Conservation (phyloP, 495 filamentous ascomycete genomes). For the Annulohypoxylon bovei region DNA sequence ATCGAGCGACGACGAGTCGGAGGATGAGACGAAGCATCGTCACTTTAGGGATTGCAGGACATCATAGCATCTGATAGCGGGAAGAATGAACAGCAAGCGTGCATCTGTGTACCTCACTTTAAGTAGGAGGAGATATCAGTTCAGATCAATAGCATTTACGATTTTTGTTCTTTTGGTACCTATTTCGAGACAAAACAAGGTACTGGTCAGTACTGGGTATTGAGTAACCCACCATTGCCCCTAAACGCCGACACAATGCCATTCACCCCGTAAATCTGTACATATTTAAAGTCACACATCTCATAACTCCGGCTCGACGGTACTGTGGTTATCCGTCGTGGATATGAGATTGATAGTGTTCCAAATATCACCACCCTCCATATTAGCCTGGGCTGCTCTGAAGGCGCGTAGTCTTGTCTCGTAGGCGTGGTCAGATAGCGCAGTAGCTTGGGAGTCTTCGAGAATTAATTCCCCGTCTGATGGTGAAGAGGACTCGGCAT, state of each 20-base stretch:
- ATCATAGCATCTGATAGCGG: conserved; percentile 17
- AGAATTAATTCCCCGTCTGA: conserved; percentile 21
- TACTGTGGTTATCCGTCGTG: conserved; percentile 52
- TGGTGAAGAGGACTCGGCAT: background rate
- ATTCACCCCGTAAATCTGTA: background rate
- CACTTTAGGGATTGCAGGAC: background rate
- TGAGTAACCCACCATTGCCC: background rate
- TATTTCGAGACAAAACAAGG: conserved; percentile 5
- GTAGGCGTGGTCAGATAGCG: conserved; percentile 43
- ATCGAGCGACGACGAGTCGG: background rate
- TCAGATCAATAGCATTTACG: conserved; percentile 3
- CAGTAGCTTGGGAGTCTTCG: conserved; percentile 44
- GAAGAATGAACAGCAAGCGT: conserved; percentile 6
- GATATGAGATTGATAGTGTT: conserved; percentile 47
- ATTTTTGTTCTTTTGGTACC: background rate
- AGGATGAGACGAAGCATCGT: background rate
- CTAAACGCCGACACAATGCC: conserved; percentile 13
- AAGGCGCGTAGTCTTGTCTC: conserved; percentile 48
- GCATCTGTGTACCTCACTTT: conserved; percentile 7
- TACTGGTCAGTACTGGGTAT: background rate
- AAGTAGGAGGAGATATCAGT: background rate
- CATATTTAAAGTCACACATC: background rate
- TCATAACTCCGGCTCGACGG: conserved; percentile 46
- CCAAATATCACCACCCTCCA: conserved; percentile 34
- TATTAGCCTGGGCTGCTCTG: conserved; percentile 38